Evolutionary conservation across 1,284 basidiomycete genomes (phyloP), one percentile per base, ranked within the genome.

Genomic region (Marasmius fiardii): DNA sequence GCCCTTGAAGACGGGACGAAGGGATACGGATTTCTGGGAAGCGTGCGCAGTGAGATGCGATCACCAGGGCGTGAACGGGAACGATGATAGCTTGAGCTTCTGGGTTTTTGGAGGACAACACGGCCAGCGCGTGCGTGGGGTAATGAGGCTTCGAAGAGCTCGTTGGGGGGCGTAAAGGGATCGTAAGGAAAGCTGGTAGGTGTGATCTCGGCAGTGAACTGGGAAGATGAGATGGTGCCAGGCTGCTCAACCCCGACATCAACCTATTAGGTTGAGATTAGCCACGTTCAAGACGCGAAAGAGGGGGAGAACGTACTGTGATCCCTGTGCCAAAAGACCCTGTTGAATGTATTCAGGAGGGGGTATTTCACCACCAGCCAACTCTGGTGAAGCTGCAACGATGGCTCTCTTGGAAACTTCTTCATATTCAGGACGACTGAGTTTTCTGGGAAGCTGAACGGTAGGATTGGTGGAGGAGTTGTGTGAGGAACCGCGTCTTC

Each of bases 91-190:
- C 64, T 5, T 64, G 60, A 44, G 66, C 58, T 35, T 74, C 71
- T 47, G 72, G 71, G n/a, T 67, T 62, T 44, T 58, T 77, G 41
- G 76, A 73, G 3, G 77, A 68, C 20, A 73, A 71, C 31, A 86
- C 68, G 23, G 84, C 85, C 26, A 87, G 74, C 43, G 83, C 62
- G 64, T 86, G 85, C 8, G 85, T 85, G 4, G 85, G 85, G 57
- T 76, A 75, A 20, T 68, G 64, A 2, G 70, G 58, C 11, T 65
- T 54, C n/a, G 71, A 57, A 2, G 72, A 61, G 4, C 69, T 53
- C 8, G 66, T 52, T 8, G 65, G 56, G 43, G 65, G 60, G 44
- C 76, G 73, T 23, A 79, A 59, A 4, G 79, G 76, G 37, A 80
- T 66, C n/a, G 74, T 69, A 51, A 83, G 70, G 1, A 72, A 68